Conservation (phyloP, 441 rosid genomes). For the Rhodomyrtus psidioides region DNA sequence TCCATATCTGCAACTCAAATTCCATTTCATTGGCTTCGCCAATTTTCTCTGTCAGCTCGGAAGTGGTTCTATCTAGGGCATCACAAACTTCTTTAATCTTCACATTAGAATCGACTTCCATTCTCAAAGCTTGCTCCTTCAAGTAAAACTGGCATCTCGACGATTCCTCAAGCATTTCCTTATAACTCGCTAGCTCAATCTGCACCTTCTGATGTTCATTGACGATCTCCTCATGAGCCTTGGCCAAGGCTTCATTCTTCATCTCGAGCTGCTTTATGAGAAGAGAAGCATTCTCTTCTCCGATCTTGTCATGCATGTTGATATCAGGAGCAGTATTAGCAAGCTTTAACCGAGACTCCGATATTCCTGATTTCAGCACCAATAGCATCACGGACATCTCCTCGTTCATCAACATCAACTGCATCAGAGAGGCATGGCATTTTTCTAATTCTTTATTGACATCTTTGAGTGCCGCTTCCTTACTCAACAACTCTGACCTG, state of each 20-base stretch:
- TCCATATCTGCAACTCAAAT: conserved; percentile 88
- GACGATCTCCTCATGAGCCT: conserved; percentile 30
- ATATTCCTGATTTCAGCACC: conserved; percentile 48
- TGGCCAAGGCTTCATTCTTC: conserved; percentile 40
- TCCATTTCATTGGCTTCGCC: conserved; percentile 64
- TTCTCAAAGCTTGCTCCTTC: conserved; percentile 41
- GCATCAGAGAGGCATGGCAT: conserved; percentile 32
- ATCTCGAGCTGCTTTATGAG: conserved; percentile 51
- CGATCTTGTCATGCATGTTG: conserved; percentile 23
- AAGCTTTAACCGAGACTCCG: conserved; percentile 47
- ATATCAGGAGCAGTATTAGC: conserved; percentile 29
- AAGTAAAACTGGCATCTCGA: conserved; percentile 34
- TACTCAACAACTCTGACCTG: conserved; percentile 34
- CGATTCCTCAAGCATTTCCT: conserved; percentile 53
- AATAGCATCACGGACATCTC: conserved; percentile 56
- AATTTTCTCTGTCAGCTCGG: conserved; percentile 43
- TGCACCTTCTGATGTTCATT: conserved; percentile 42
- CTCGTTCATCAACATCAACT: conserved; percentile 60
- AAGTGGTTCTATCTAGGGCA: conserved; percentile 24
- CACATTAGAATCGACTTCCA: conserved; percentile 30
- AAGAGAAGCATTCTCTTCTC: conserved; percentile 29
- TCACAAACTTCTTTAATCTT: conserved; percentile 42
- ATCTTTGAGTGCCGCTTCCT: conserved; percentile 31
- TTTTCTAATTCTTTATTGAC: conserved; percentile 47
- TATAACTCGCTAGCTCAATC: conserved; percentile 48